phyloP scores from a whole-genome alignment of 225 moss, liverwort and hornwort genomes.

The Marchantia polymorpha region DNA sequence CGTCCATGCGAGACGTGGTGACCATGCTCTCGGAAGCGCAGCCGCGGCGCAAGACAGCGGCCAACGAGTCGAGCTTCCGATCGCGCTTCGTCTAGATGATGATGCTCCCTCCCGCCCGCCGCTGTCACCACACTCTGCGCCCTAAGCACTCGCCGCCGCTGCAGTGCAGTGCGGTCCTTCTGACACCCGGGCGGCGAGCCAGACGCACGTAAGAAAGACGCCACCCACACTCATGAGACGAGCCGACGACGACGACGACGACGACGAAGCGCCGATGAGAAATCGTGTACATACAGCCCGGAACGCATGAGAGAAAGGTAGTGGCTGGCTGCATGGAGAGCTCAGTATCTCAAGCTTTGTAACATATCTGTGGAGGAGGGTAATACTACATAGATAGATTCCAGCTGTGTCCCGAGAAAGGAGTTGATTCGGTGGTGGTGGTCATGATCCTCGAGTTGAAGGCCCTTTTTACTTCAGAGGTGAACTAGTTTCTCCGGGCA shows the following conservation, averaged over 20 bases:
- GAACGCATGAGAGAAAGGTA: not conserved
- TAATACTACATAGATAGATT: constrained; percentile 8
- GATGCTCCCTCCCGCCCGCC: too few species aligned
- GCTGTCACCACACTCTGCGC: too few species aligned
- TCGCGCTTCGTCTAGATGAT: not conserved
- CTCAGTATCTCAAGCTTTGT: constrained; percentile 1
- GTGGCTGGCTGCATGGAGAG: not conserved
- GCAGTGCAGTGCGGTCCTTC: too few species aligned
- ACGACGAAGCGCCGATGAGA: not conserved
- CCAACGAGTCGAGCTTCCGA: constrained; percentile 19
- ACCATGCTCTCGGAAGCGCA: constrained; percentile 50
- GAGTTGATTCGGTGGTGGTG: not conserved
- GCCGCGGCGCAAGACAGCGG: constrained; percentile 38
- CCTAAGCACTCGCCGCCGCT: too few species aligned
- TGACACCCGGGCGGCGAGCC: not conserved
- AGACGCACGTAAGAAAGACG: not conserved
- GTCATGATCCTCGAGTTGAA: constrained; percentile 7
- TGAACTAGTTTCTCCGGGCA: not conserved
- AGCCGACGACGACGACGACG: not conserved
- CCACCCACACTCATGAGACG: not conserved
- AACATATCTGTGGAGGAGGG: constrained; percentile 9
- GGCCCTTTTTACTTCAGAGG: not conserved
- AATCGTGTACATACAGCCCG: constrained; percentile 8
- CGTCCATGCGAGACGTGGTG: constrained; percentile 54
- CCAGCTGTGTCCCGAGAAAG: not conserved